phyloP scores from a whole-genome alignment of 1,284 basidiomycete species.

The Cryptococcus floricola region DNA sequence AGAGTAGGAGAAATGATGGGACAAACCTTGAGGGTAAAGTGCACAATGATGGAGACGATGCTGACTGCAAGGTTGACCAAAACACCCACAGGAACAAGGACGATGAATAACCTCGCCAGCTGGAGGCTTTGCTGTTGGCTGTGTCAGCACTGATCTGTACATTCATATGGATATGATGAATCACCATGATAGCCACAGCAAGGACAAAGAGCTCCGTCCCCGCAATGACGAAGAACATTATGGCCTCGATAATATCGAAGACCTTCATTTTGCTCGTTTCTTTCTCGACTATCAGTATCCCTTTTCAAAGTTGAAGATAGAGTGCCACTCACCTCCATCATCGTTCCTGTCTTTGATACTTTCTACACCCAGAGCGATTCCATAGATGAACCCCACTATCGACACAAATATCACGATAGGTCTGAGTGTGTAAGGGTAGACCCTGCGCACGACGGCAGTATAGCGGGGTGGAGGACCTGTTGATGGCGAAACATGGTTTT shows the following conservation, averaged over 20 bases:
- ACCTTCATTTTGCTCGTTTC: slow-evolving; percentile 22
- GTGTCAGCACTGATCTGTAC: not conserved
- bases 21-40: slow-evolving; percentile 62
- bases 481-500: no score
- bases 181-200: slow-evolving; percentile 56
- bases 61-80: slow-evolving; percentile 57
- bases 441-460: slow-evolving; percentile 24
- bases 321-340: slow-evolving; percentile 18
- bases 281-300: not conserved
- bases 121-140: slow-evolving; percentile 58
- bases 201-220: slow-evolving; percentile 61
- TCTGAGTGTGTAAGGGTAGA: slow-evolving; percentile 37
- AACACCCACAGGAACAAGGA: slow-evolving; percentile 55
- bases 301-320: not conserved
- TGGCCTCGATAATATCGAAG: slow-evolving; percentile 29
- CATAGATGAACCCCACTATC: slow-evolving; percentile 35
- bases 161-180: slow-evolving; percentile 30
- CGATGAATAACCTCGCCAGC: slow-evolving; percentile 59
- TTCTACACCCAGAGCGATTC: slow-evolving; percentile 29
- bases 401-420: slow-evolving; percentile 33
- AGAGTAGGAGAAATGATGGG: not conserved
- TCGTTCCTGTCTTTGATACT: slow-evolving; percentile 19
- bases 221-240: slow-evolving; percentile 53
- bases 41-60: slow-evolving; percentile 59
- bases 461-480: slow-evolving; percentile 31